Base-by-base conservation (phyloP, 768 basidiomycete species). In the Solioccasus polychromus region DNA sequence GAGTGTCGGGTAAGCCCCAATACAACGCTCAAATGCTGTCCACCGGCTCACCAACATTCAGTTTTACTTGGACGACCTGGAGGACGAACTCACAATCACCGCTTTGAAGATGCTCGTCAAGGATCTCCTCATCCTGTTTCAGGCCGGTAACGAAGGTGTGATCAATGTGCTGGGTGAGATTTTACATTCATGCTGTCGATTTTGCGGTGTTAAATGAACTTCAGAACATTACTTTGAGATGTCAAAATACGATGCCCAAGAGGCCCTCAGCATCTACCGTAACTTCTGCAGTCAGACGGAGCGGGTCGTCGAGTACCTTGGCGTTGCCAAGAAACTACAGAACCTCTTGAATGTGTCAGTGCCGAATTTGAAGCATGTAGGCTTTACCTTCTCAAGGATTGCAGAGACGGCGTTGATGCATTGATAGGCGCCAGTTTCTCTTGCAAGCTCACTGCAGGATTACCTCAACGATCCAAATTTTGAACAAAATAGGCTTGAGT, bases 181-280 rank as follows among this genome's bases (percentile, higher is more conserved):
- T 19, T 11, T 11, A 15, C 58, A 70, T 48, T 64, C 66, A 46
- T 39, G 32, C 3, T 17, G 14, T 25, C 12, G 22, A 14, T 26
- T 35, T 14, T n/a, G 25, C 42, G 19, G 25, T 57, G 23, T 53
- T 62, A n/a, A 66, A 44, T 22, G 12, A 20, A 9, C 20, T 24
- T 20, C 50, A 83, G 96, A 97, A 60, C 88, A 95, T 68, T 99
- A 96, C 68, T 97, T 98, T 59, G 94, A 96, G 63, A 98, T 98
- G 96, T 91, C 92, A 0, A 87, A 88, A 51, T 67, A 83, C n/a
- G 95, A 98, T 60, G 96, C 95, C 0, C 70, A 78, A 29, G 82
- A 88, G 25, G 89, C 95, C 2, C 78, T 98, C 20, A 66, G 70
- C 15, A 83, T 98, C 50, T 99, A 99, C 71, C 88, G 92, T 44